Evolutionary conservation across 2,329 filamentous ascomycete species (phyloP), one percentile per base, ranked within the genome.

Genomic region (Exophiala aquamarina): DNA sequence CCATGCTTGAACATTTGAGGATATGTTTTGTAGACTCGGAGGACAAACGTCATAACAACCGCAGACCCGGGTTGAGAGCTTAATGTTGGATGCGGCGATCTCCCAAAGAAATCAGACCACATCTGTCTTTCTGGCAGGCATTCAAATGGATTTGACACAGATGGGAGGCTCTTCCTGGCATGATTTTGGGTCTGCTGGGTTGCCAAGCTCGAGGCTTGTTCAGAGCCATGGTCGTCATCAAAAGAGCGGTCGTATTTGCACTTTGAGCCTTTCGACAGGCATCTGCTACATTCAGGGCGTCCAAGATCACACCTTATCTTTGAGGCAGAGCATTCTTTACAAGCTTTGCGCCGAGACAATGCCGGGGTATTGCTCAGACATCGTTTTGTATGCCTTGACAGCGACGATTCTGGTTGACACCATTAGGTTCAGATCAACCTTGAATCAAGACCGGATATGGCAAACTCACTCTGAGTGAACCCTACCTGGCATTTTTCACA

Each of bases 1-100:
- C 41, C 31, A 21, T 15, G 29, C 13, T n/a, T 19, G 13, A 43
- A 35, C 28, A 43, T 43, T 18, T 23, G 13, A 34, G 41, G 41
- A 9, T 35, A 43, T 19, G 29, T 43, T 23, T 19, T 34, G 15
- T 34, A 31, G 13, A 43, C 41, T 21, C 41, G 33, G 41, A 43
- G 19, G 29, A 36, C 31, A n/a, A 33, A 43, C 14, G 28, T 43
- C 41, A 43, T 34, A n/a, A 20, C 28, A 10, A 33, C 18, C 11
- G 11, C 19, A 7, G 31, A 33, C 15, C 13, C 19, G 3, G 41
- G 31, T 19, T 34, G 15, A 9, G 13, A 15, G 17, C 34, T 32
- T n/a, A 43, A 21, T 11, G 28, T 43, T 34, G 19, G 9, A 17
- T 43, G n/a, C 9, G 8, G 17, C 13, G 39, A n/a, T 9, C 39